phyloP scores from a whole-genome alignment of 2,329 filamentous ascomycete genomes.

The Biscogniauxia sp. region DNA sequence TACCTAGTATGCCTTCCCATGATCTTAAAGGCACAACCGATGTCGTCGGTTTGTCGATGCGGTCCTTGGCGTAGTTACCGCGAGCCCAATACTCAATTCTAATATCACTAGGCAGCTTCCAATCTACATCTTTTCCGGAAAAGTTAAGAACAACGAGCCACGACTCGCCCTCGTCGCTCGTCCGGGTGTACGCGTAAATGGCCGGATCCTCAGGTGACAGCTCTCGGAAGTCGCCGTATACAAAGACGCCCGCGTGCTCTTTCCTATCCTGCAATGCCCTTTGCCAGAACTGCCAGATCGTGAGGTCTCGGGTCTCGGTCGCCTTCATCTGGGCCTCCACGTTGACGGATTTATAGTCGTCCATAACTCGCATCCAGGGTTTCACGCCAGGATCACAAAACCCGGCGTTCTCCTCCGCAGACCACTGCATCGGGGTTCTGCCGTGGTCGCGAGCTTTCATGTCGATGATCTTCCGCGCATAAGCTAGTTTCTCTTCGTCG shows the following conservation, averaged over 20 bases:
- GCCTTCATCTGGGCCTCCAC: constrained; percentile 49
- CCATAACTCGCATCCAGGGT: constrained; percentile 61
- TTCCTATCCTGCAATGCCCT: constrained; percentile 53
- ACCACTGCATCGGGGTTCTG: constrained; percentile 69
- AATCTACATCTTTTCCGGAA: constrained; percentile 25
- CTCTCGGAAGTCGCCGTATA: constrained; percentile 48
- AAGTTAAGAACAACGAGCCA: constrained; percentile 32
- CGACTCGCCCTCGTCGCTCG: constrained; percentile 20
- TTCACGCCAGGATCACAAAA: constrained; percentile 52
- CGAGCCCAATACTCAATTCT: constrained; percentile 24
- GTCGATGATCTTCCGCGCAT: constrained; percentile 52
- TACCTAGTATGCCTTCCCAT: constrained; percentile 29
- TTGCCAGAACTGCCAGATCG: constrained; percentile 62
- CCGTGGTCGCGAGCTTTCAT: constrained; percentile 64
- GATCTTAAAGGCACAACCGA: constrained; percentile 21
- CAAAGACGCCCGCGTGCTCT: constrained; percentile 55
- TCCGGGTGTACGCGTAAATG: constrained; percentile 24
- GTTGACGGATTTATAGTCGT: constrained; percentile 54
- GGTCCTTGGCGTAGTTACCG: constrained; percentile 23
- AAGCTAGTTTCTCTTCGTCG: constrained; percentile 40
- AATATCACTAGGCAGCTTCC: constrained; percentile 19
- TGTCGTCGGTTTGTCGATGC: constrained; percentile 21
- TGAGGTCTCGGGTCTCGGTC: constrained; percentile 37
- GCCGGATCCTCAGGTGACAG: constrained; percentile 19
- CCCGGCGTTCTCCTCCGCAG: constrained; percentile 52